A percentile compares a stretch with the other conserved stretches of the same genome.
These are phyloP conservation scores for Citeromyces siamensis DNA, from an alignment of 1,139 yeast species.

Conservation along the genomic window DNA sequence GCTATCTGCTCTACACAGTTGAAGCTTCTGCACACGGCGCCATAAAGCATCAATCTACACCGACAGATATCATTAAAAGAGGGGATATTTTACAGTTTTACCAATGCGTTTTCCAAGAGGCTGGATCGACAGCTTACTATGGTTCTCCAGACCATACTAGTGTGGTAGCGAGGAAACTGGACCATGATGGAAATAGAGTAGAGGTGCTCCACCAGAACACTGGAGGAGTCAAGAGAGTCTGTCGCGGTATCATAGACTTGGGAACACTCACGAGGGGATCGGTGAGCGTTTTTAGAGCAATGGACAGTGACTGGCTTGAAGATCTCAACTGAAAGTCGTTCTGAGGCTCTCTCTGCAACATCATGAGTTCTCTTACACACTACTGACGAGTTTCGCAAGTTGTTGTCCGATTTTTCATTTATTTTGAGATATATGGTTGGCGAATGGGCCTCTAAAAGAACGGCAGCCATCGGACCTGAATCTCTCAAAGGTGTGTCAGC, in stretches of 20 bases:
- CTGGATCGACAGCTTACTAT: conserved; percentile 19
- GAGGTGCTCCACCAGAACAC: conserved; percentile 52
- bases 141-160: conserved; percentile 66
- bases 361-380: too few relatives aligned
- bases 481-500: conserved; percentile 1
- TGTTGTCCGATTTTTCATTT: neutral
- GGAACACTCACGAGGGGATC: conserved; percentile 20
- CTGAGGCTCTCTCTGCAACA: too few relatives aligned
- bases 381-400: neutral
- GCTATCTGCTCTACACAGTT: conserved; percentile 34
- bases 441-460: neutral
- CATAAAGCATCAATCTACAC: conserved; percentile 7
- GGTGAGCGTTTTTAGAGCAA: conserved; percentile 40
- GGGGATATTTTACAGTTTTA: conserved; percentile 36
- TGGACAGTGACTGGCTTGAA: conserved; percentile 41
- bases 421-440: neutral
- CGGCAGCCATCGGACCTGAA: neutral
- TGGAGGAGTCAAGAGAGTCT: conserved; percentile 35
- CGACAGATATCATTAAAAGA: conserved; percentile 22
- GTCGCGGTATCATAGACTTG: conserved; percentile 30
- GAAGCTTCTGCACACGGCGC: conserved; percentile 14
- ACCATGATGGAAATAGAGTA: conserved; percentile 19
- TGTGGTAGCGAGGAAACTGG: conserved; percentile 25
- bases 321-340: conserved; percentile 19
- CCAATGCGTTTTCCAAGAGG: conserved; percentile 27